These are phyloP conservation scores for Calamus simplicifolius DNA, from an alignment of 176 grass and related monocot genomes.

Conservation along the genomic window DNA sequence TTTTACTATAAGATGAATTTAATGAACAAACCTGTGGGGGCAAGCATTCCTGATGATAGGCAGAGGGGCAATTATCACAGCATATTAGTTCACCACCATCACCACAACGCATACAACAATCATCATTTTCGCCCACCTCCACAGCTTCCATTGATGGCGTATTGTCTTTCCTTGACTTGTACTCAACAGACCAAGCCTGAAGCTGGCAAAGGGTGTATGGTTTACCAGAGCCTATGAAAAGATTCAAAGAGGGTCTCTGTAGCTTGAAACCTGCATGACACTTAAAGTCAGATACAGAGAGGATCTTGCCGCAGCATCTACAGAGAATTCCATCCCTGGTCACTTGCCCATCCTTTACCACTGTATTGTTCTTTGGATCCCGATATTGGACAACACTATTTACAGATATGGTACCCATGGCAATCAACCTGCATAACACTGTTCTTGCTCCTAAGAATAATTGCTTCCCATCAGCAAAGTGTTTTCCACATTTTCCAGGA, in stretches of 20 bases:
- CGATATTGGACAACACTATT: constrained; percentile 51
- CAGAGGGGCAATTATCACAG: constrained; percentile 83
- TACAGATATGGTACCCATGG: constrained; percentile 46
- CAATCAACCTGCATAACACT: constrained; percentile 51
- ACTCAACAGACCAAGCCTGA: constrained; percentile 78
- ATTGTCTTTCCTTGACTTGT: constrained; percentile 48
- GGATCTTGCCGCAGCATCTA: constrained; percentile 46
- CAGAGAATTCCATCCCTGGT: constrained; percentile 58
- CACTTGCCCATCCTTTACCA: constrained; percentile 64
- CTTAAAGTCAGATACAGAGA: constrained; percentile 67
- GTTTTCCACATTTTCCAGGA: constrained; percentile 29
- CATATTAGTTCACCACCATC: constrained; percentile 90
- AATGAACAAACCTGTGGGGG: constrained; percentile 52
- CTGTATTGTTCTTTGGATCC: constrained; percentile 32
- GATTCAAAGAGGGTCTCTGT: constrained; percentile 50
- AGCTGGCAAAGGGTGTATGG: constrained; percentile 68
- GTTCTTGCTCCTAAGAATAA: constrained; percentile 50
- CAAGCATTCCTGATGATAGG: constrained; percentile 76
- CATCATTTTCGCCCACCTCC: constrained; percentile 58
- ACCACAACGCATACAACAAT: constrained; percentile 65
- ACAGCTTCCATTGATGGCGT: constrained; percentile 31
- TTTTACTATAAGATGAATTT: constrained; percentile 1
- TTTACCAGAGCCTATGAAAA: constrained; percentile 72
- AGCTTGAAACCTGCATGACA: constrained; percentile 40
- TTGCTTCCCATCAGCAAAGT: constrained; percentile 10